These are phyloP conservation scores for Mycena latifolia DNA, from an alignment of 768 basidiomycete genomes.

Conservation along the genomic window DNA sequence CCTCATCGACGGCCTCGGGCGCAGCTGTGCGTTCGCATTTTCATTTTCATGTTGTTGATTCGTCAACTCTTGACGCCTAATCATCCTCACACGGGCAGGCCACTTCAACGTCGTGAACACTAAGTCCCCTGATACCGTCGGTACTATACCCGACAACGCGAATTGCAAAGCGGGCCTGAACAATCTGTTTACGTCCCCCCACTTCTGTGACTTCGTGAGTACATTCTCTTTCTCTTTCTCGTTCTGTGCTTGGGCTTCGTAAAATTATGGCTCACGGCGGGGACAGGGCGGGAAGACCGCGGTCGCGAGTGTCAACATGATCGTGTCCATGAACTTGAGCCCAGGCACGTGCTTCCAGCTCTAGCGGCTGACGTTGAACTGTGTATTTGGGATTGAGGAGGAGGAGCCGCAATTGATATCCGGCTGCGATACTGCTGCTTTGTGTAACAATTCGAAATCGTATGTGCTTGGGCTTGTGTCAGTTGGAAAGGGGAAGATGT, in stretches of 20 bases:
- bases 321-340: no score
- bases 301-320: constrained; percentile 23
- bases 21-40: constrained; percentile 19
- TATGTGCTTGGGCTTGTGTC: constrained; percentile 6
- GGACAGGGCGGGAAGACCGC: constrained; percentile 26
- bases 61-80: constrained; percentile 16
- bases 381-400: constrained; percentile 18
- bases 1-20: constrained; percentile 12
- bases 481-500: constrained; percentile 12
- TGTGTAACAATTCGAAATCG: constrained; percentile 16
- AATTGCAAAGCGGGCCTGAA: constrained; percentile 27
- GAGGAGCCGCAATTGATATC: constrained; percentile 17
- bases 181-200: constrained; percentile 26
- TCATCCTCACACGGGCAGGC: constrained; percentile 7
- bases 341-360: constrained; percentile 25
- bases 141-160: constrained; percentile 24
- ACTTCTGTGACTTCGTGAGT: constrained; percentile 24
- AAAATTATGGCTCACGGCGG: constrained; percentile 18
- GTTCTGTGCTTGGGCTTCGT: constrained; percentile 8
- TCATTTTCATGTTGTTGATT: constrained; percentile 14
- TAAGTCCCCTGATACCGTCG: constrained; percentile 20
- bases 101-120: constrained; percentile 27
- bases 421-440: constrained; percentile 15
- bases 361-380: constrained; percentile 13
- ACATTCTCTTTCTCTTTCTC: constrained; percentile 9